Evolutionary conservation across 2,329 filamentous ascomycete species (phyloP).

Genomic region (Xenosphaeropsis pyriputrescens): DNA sequence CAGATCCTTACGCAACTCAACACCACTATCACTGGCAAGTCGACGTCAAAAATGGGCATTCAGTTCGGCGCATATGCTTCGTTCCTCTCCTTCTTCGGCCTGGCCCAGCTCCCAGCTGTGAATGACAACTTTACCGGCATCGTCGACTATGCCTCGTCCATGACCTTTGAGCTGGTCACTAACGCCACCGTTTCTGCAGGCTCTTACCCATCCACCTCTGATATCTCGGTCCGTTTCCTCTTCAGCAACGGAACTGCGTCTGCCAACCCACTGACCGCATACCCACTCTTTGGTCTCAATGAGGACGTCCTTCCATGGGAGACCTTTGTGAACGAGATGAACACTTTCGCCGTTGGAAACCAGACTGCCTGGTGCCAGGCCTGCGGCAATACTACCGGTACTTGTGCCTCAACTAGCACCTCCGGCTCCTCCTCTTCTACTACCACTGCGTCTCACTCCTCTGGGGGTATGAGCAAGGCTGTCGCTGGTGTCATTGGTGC

Average conservation of each 20-base stretch:
- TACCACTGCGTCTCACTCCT: slow-evolving; percentile 11
- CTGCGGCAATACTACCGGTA: slow-evolving; percentile 59
- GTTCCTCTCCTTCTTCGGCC: slow-evolving; percentile 49
- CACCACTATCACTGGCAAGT: slow-evolving; percentile 30
- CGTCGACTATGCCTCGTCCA: slow-evolving; percentile 70
- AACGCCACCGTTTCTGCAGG: slow-evolving; percentile 27
- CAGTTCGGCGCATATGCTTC: slow-evolving; percentile 47
- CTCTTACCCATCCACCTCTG: slow-evolving; percentile 31
- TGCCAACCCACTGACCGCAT: slow-evolving; percentile 25
- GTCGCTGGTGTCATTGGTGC: slow-evolving; percentile 74
- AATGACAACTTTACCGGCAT: slow-evolving; percentile 57
- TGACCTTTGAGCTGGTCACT: slow-evolving; percentile 62
- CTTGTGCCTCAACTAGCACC: slow-evolving; percentile 37
- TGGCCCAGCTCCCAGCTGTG: slow-evolving; percentile 33
- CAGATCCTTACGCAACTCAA: slow-evolving; percentile 38
- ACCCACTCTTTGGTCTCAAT: slow-evolving; percentile 44
- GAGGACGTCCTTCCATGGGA: slow-evolving; percentile 47
- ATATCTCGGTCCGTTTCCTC: slow-evolving; percentile 44
- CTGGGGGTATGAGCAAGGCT: slow-evolving; percentile 39
- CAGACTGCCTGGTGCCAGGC: slow-evolving; percentile 56
- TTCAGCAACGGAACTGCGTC: slow-evolving; percentile 42
- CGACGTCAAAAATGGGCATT: slow-evolving; percentile 28
- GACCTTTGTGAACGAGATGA: slow-evolving; percentile 49
- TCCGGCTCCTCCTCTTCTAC: slow-evolving; percentile 11
- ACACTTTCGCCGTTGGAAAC: slow-evolving; percentile 49